These are phyloP conservation scores for Linum tenue DNA, from an alignment of 345 rosid species.

Conservation along the genomic window DNA sequence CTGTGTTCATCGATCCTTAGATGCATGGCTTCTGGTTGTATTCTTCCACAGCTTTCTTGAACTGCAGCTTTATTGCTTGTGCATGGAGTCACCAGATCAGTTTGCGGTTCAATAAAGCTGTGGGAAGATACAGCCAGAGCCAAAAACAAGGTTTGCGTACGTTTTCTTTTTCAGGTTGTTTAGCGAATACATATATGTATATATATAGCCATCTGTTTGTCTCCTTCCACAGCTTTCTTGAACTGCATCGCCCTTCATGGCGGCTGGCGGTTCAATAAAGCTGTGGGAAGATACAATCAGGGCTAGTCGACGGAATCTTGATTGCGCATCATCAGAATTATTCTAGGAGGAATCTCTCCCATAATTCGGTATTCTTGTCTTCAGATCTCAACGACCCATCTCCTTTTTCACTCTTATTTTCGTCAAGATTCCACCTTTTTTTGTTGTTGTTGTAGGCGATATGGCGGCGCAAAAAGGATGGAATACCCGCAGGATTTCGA, in stretches of 20 bases:
- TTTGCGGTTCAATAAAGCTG: slow-evolving; percentile 90
- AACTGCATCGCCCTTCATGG: no score
- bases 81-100: neutral
- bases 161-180: no score
- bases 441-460: no score
- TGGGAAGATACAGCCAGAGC: slow-evolving; percentile 75
- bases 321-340: no score
- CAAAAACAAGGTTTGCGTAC: slow-evolving; percentile 14
- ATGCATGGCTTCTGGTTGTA: neutral
- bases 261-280: slow-evolving; percentile 13
- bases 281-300: slow-evolving; percentile 45
- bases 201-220: neutral
- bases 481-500: no score
- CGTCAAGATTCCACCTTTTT: no score
- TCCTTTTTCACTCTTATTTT: no score
- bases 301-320: neutral
- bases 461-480: no score
- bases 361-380: no score
- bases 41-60: slow-evolving; percentile 99
- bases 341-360: no score
- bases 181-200: no score
- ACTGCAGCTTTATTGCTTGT: slow-evolving; percentile 42
- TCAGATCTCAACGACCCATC: no score
- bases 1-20: neutral
- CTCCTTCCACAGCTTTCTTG: neutral